These are phyloP conservation scores for Lentinula sp. DNA, from an alignment of 768 basidiomycete genomes.

Conservation along the genomic window DNA sequence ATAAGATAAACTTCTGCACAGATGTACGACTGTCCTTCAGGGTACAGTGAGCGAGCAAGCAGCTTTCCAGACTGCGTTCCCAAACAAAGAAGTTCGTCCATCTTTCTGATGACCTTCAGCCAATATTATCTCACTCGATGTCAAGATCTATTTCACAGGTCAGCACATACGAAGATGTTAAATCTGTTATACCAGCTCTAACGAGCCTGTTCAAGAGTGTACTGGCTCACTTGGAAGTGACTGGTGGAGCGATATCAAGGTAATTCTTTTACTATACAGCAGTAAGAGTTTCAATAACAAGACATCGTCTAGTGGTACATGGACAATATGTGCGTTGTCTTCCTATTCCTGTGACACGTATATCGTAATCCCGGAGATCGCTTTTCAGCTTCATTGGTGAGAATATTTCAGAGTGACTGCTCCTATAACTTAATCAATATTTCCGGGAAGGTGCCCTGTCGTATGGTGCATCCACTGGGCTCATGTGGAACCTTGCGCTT, in stretches of 20 bases:
- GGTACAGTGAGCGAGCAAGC: constrained; percentile 51
- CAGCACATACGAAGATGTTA: not conserved
- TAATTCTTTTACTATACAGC: constrained; percentile 14
- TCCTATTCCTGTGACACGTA: not conserved
- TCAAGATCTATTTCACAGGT: constrained; percentile 40
- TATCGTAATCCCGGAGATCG: not conserved
- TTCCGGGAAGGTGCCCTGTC: constrained; percentile 12
- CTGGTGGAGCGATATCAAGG: constrained; percentile 82
- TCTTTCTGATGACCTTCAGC: not conserved
- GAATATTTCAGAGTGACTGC: not conserved
- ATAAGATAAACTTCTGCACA: not conserved
- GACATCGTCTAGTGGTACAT: constrained; percentile 50
- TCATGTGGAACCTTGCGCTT: constrained; percentile 77
- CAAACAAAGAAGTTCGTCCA: constrained; percentile 41
- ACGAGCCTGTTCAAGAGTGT: constrained; percentile 40
- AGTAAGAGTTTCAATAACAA: not conserved
- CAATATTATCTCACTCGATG: not conserved
- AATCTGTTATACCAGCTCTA: not conserved
- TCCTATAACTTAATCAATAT: not conserved
- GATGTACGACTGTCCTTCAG: not conserved
- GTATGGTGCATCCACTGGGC: constrained; percentile 31
- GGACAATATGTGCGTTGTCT: constrained; percentile 48
- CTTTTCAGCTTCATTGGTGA: constrained; percentile 16
- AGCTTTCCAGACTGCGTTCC: constrained; percentile 48
- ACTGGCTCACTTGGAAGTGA: constrained; percentile 58